These are phyloP conservation scores for Pseudonitzschia multiseries DNA, from an alignment of 108 stramenopile genomes.

Conservation along the genomic window DNA sequence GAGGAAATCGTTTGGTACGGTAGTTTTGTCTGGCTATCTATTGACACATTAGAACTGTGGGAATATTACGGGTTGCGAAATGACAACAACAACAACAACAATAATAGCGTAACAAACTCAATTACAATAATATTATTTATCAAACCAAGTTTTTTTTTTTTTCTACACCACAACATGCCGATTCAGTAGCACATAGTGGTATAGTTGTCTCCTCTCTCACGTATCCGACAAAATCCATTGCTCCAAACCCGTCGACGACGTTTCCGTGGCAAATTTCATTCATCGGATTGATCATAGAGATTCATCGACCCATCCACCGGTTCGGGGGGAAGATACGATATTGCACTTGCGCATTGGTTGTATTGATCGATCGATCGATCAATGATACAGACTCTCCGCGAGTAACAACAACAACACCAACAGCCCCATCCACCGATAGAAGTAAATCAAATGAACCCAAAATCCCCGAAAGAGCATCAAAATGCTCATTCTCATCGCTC, in stretches of 20 bases:
- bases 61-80: too few species aligned
- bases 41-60: too few species aligned
- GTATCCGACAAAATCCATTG: conserved; percentile 21
- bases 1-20: too few species aligned
- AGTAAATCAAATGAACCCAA: conserved; percentile 47
- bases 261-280: neutral
- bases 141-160: neutral
- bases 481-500: conserved; percentile 21
- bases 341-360: conserved; percentile 8
- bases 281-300: conserved; percentile 65
- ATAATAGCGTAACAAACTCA: neutral
- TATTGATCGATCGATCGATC: too few species aligned
- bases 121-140: neutral
- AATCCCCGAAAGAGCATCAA: conserved; percentile 55
- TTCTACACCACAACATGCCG: conserved; percentile 25
- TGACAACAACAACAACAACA: too few species aligned
- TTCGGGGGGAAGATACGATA: neutral
- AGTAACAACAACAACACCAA: too few species aligned
- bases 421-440: conserved; percentile 9
- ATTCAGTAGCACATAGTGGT: conserved; percentile 30
- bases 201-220: conserved; percentile 75
- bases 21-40: too few species aligned
- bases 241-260: conserved; percentile 1
- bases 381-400: too few species aligned
- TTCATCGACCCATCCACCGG: conserved; percentile 63